Percentiles rank a stretch among this genome's conserved stretches.
phyloP scores from a whole-genome alignment of 2,329 filamentous ascomycete species.

The Colletotrichum musicola region DNA sequence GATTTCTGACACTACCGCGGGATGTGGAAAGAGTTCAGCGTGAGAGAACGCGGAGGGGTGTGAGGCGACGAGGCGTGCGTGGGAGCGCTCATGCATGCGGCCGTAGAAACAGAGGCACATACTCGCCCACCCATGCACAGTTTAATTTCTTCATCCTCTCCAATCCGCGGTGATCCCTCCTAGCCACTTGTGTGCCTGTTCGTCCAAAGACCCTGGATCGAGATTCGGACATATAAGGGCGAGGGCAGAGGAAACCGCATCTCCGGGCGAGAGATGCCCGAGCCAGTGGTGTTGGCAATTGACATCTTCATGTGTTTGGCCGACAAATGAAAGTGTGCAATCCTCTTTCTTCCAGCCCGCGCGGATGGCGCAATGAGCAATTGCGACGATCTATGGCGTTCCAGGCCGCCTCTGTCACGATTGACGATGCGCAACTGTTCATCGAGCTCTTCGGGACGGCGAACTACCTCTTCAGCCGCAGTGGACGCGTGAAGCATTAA shows the following conservation, averaged over 20 bases:
- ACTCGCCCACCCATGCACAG: background rate
- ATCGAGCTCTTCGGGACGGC: too few relatives aligned
- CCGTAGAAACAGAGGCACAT: background rate
- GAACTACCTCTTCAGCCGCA: conserved; percentile 1
- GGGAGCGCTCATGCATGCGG: conserved; percentile 5
- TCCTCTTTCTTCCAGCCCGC: background rate
- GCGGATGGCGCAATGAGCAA: conserved; percentile 11
- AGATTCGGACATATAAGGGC: conserved; percentile 17
- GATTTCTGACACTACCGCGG: background rate
- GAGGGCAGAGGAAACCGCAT: background rate
- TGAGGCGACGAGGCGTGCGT: background rate
- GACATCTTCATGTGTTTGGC: background rate
- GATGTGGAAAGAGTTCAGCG: background rate
- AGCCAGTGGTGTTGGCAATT: conserved; percentile 1
- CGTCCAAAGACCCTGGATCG: background rate
- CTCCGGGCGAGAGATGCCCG: conserved; percentile 13
- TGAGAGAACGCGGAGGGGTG: background rate
- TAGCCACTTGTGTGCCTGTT: background rate
- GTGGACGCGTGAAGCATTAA: background rate
- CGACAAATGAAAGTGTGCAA: background rate
- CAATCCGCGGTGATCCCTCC: background rate
- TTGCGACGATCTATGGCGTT: conserved; percentile 25
- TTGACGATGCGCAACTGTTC: conserved; percentile 2
- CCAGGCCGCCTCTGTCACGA: conserved; percentile 20
- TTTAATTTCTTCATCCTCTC: background rate